Percentiles rank a stretch among this genome's conserved stretches.
These are phyloP conservation scores for Calocybe gangraenosa DNA, from an alignment of 768 basidiomycete species.

Conservation along the genomic window DNA sequence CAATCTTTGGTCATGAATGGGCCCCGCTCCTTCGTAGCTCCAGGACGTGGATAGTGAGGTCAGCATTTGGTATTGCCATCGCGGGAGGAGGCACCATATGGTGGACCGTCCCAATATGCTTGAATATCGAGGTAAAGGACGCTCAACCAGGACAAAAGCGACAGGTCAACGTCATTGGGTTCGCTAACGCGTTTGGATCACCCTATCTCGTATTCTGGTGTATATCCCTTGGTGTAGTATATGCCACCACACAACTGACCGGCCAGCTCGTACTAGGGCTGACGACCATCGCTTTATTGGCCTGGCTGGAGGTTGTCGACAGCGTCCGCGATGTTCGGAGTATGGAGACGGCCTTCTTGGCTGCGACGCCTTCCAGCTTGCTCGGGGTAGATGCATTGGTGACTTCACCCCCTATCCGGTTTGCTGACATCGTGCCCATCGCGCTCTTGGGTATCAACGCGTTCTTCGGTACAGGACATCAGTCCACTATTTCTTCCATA, in stretches of 20 bases:
- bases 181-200: constrained; percentile 86
- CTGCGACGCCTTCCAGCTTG: constrained; percentile 40
- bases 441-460: constrained; percentile 71
- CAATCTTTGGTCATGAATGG: constrained; percentile 36
- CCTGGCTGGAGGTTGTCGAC: constrained; percentile 78
- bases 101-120: constrained; percentile 70
- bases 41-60: constrained; percentile 62
- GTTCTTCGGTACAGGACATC: constrained; percentile 91
- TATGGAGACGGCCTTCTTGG: constrained; percentile 48
- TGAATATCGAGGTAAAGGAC: constrained; percentile 49
- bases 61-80: constrained; percentile 45
- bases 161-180: constrained; percentile 69
- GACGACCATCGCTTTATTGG: constrained; percentile 60
- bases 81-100: constrained; percentile 60
- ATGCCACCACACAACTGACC: constrained; percentile 68
- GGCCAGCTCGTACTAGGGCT: constrained; percentile 77
- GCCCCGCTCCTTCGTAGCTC: constrained; percentile 39
- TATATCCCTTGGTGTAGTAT: constrained; percentile 57
- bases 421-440: constrained; percentile 69
- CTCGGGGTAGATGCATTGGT: constrained; percentile 29
- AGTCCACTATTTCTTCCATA: constrained; percentile 81
- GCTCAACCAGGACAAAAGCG: constrained; percentile 23
- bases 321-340: constrained; percentile 68
- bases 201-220: constrained; percentile 83
- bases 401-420: constrained; percentile 37